phyloP scores from a whole-genome alignment of 768 basidiomycete genomes.

The Tylopilus intermedius region DNA sequence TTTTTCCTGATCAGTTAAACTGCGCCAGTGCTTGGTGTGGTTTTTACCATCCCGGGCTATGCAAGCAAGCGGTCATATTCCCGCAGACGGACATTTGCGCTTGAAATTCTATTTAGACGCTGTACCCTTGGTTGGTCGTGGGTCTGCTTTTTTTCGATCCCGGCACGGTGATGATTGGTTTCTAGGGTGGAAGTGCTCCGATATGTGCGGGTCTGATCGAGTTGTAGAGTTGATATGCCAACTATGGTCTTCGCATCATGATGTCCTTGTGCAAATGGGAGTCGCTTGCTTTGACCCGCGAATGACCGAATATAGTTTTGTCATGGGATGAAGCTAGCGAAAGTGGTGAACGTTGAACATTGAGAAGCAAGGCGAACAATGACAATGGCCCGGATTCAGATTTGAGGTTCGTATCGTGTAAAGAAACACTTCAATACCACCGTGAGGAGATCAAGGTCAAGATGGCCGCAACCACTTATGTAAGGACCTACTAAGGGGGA shows the following conservation, averaged over 20 bases:
- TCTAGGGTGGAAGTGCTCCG: conserved; percentile 1
- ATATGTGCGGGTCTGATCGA: conserved; percentile 3
- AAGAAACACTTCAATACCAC: too few relatives aligned
- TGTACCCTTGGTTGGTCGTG: not conserved
- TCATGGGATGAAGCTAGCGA: not conserved
- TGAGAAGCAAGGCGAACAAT: not conserved
- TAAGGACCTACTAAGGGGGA: not conserved
- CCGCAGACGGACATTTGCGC: not conserved
- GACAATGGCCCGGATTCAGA: too few relatives aligned
- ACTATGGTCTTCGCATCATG: not conserved
- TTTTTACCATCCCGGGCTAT: not conserved
- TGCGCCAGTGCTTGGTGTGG: not conserved
- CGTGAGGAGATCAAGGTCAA: too few relatives aligned
- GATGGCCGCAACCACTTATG: not conserved
- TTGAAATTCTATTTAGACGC: not conserved
- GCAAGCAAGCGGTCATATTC: not conserved
- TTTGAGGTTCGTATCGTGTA: too few relatives aligned
- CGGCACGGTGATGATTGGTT: conserved; percentile 1
- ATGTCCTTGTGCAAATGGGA: not conserved
- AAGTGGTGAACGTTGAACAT: too few relatives aligned
- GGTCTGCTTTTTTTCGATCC: conserved; percentile 2
- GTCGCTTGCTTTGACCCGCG: not conserved
- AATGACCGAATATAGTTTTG: not conserved
- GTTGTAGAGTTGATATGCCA: not conserved
- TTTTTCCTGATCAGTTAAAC: conserved; percentile 16